Evolutionary conservation across 768 basidiomycete genomes (phyloP).

Genomic region (Boletus reticulatus): DNA sequence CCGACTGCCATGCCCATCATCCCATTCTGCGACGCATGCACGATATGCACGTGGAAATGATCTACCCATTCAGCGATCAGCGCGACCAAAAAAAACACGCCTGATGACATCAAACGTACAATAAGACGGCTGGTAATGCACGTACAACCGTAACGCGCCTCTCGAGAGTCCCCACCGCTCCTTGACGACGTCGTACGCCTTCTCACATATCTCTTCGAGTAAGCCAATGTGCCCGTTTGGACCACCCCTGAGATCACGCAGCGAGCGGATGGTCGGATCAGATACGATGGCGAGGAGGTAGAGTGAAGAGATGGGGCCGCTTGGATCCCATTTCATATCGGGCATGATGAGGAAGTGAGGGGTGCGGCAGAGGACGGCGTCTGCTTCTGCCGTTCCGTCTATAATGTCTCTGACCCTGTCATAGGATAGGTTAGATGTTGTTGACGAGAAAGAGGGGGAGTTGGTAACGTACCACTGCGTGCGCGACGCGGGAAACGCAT

Average conservation of each 20-base stretch:
- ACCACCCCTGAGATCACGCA: constrained; percentile 66
- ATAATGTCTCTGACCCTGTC: constrained; percentile 86
- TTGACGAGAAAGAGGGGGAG: too few relatives aligned
- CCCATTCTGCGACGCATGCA: constrained; percentile 63
- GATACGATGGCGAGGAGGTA: constrained; percentile 83
- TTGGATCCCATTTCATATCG: constrained; percentile 97
- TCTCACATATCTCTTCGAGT: constrained; percentile 59
- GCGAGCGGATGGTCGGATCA: constrained; percentile 57
- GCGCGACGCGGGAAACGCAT: constrained; percentile 68
- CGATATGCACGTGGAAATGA: constrained; percentile 93
- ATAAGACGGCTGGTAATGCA: constrained; percentile 97
- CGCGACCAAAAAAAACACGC: too few relatives aligned
- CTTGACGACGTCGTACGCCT: constrained; percentile 50
- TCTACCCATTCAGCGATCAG: constrained; percentile 43
- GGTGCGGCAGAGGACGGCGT: constrained; percentile 65
- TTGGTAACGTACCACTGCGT: constrained; percentile 64
- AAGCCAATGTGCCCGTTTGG: constrained; percentile 56
- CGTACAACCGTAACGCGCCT: constrained; percentile 70
- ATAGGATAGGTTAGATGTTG: not conserved
- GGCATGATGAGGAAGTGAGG: constrained; percentile 78
- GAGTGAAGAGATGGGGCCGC: constrained; percentile 55
- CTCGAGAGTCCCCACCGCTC: constrained; percentile 64
- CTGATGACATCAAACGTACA: constrained; percentile 48
- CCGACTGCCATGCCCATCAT: constrained; percentile 76
- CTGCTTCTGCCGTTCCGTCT: constrained; percentile 68